These are phyloP conservation scores for Chaetomium tenue DNA, from an alignment of 495 filamentous ascomycete species.

Conservation along the genomic window DNA sequence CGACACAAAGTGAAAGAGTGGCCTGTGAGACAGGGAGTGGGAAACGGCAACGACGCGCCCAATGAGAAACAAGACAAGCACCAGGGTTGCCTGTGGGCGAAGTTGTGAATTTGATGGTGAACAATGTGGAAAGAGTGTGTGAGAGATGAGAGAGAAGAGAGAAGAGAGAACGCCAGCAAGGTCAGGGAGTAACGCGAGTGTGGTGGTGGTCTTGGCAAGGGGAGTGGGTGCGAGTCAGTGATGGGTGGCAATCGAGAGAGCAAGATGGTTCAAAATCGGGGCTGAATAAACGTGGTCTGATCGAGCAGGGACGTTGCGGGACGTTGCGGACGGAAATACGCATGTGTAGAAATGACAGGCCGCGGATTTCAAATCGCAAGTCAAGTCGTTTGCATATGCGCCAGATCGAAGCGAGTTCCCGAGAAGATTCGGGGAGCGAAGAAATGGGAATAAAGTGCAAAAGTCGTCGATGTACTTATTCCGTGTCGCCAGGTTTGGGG, in stretches of 20 bases:
- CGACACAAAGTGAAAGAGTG: not conserved
- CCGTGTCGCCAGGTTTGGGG: not conserved
- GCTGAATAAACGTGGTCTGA: constrained; percentile 12
- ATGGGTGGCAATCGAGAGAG: constrained; percentile 1
- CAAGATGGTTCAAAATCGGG: not conserved
- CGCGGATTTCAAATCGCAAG: not conserved
- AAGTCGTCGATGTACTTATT: not conserved
- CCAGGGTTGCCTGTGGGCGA: not conserved
- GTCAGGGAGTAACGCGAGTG: not conserved
- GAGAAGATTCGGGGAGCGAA: not conserved
- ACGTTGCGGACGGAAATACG: constrained; percentile 4
- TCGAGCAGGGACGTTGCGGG: constrained; percentile 14
- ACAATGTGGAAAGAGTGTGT: not conserved
- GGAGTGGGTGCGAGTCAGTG: constrained; percentile 2
- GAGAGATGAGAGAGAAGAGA: constrained; percentile 3
- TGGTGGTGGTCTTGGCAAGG: constrained; percentile 2
- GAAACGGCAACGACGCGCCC: constrained; percentile 7
- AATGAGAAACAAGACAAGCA: constrained; percentile 15
- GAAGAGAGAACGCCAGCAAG: constrained; percentile 1
- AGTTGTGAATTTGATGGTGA: not conserved
- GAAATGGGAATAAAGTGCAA: too few relatives aligned
- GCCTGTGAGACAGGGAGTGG: constrained; percentile 1
- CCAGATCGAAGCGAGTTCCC: not conserved
- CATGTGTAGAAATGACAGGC: constrained; percentile 2
- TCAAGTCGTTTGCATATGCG: not conserved